A percentile compares a stretch with the other conserved stretches of the same genome.
phyloP scores from a whole-genome alignment of 139 green algal species.

The Deuterostichococcus epilithicus region DNA sequence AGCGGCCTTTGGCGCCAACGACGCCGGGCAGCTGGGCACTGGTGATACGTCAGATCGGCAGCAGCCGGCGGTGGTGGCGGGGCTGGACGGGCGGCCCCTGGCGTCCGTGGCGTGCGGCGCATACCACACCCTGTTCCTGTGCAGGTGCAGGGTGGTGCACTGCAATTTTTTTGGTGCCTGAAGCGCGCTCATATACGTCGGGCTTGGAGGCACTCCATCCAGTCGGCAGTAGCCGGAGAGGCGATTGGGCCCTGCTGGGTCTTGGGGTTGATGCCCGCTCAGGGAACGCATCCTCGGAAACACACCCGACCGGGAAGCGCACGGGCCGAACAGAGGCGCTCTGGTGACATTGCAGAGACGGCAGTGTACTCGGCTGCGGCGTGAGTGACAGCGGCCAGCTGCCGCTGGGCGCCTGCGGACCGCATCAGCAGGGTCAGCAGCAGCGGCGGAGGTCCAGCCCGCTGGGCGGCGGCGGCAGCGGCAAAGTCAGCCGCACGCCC shows the following conservation, averaged over 20 bases:
- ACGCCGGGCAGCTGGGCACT: slow-evolving; percentile 57
- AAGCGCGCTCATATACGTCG: too few relatives aligned
- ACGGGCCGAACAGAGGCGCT: too few relatives aligned
- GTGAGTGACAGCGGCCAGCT: slow-evolving; percentile 51
- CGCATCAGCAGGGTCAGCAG: not conserved
- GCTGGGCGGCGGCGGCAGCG: not conserved
- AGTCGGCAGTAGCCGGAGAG: not conserved
- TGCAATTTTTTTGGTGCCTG: too few relatives aligned
- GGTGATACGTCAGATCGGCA: slow-evolving; percentile 28
- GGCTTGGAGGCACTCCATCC: too few relatives aligned
- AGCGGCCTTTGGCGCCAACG: slow-evolving; percentile 70
- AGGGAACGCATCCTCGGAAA: too few relatives aligned
- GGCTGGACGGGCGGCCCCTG: slow-evolving; percentile 38
- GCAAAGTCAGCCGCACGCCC: not conserved
- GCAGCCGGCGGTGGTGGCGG: slow-evolving; percentile 30
- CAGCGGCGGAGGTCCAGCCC: slow-evolving; percentile 1
- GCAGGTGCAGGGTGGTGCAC: slow-evolving; percentile 3
- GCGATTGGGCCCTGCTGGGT: too few relatives aligned
- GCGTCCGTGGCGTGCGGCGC: slow-evolving; percentile 48
- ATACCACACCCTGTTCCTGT: slow-evolving; percentile 68
- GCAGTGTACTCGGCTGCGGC: slow-evolving; percentile 63
- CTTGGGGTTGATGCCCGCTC: too few relatives aligned
- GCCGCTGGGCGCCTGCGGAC: slow-evolving; percentile 2
- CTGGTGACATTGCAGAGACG: slow-evolving; percentile 34
- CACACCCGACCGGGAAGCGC: too few relatives aligned